Evolutionary conservation across 495 filamentous ascomycete species (phyloP).

Genomic region (Evansstolkia leycettana): DNA sequence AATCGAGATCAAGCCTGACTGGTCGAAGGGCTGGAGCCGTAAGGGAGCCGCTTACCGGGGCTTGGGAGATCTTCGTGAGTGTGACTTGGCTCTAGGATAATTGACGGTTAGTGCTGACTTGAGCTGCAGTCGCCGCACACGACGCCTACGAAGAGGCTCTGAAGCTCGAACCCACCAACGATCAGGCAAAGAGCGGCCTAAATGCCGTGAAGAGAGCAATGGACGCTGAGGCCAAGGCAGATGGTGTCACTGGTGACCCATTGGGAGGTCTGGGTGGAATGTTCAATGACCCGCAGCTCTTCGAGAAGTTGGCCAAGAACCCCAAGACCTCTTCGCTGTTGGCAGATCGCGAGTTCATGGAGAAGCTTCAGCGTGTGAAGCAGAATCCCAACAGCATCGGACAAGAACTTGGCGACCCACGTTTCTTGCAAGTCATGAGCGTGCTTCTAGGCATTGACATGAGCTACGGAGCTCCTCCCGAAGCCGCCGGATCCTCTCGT

Average conservation of each 20-base stretch:
- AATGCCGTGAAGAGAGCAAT: constrained; percentile 80
- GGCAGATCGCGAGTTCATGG: constrained; percentile 81
- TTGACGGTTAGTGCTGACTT: constrained; percentile 5
- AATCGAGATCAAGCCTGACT: constrained; percentile 88
- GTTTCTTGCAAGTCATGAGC: constrained; percentile 88
- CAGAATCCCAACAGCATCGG: constrained; percentile 71
- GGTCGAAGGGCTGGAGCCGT: constrained; percentile 89
- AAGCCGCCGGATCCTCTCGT: constrained; percentile 27
- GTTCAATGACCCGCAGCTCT: constrained; percentile 83
- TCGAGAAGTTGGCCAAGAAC: constrained; percentile 83
- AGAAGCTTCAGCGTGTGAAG: constrained; percentile 68
- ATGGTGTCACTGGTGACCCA: constrained; percentile 55
- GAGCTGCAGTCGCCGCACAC: constrained; percentile 49
- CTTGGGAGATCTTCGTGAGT: constrained; percentile 62
- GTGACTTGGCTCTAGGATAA: not conserved
- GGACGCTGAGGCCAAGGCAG: constrained; percentile 58
- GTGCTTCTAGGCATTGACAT: constrained; percentile 92
- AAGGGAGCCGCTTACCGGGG: constrained; percentile 90
- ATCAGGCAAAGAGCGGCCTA: constrained; percentile 80
- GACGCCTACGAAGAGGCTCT: constrained; percentile 88
- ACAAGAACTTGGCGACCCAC: constrained; percentile 71
- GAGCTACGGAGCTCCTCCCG: constrained; percentile 56
- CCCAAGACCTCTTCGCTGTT: constrained; percentile 83
- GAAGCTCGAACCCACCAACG: constrained; percentile 83
- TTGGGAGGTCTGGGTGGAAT: constrained; percentile 70